A percentile compares a stretch with the other conserved stretches of the same genome.
phyloP scores from a whole-genome alignment of 805 yeast genomes.

The Saccharomycopsis capsularis region DNA sequence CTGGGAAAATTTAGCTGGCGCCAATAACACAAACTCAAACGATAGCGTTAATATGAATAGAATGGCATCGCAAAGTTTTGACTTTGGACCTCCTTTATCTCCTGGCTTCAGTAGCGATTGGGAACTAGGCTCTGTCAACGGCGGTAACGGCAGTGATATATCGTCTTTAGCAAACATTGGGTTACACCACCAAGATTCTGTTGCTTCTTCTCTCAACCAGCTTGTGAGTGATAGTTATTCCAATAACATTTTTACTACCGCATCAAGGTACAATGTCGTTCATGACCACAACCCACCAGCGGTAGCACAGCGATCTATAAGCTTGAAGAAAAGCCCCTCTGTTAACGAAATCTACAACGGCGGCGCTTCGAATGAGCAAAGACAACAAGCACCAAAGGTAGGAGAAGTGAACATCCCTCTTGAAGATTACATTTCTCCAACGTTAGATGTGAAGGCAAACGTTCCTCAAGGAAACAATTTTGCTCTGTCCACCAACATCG shows the following conservation, averaged over 20 bases:
- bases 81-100: constrained; percentile 8
- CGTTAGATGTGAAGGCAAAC: not conserved
- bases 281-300: not conserved
- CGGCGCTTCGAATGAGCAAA: not conserved
- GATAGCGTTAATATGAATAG: not conserved
- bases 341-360: not conserved
- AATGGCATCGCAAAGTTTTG: not conserved
- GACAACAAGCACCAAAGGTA: constrained; percentile 2
- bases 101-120: constrained; percentile 21
- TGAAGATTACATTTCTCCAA: constrained; percentile 17
- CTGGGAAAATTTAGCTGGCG: constrained; percentile 3
- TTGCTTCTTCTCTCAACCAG: constrained; percentile 19
- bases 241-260: constrained; percentile 15
- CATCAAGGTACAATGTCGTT: constrained; percentile 3
- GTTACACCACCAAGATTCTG: constrained; percentile 17
- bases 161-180: constrained; percentile 4
- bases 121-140: constrained; percentile 17
- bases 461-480: too few relatives aligned
- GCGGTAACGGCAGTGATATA: constrained; percentile 5
- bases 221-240: constrained; percentile 12
- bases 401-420: constrained; percentile 21
- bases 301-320: constrained; percentile 2
- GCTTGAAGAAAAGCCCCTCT: constrained; percentile 5
- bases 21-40: not conserved
- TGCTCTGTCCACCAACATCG: constrained; percentile 1